A percentile compares a stretch with the other conserved stretches of the same genome.
These are phyloP conservation scores for Ormosia emarginata DNA, from an alignment of 306 rosid genomes.

Conservation along the genomic window DNA sequence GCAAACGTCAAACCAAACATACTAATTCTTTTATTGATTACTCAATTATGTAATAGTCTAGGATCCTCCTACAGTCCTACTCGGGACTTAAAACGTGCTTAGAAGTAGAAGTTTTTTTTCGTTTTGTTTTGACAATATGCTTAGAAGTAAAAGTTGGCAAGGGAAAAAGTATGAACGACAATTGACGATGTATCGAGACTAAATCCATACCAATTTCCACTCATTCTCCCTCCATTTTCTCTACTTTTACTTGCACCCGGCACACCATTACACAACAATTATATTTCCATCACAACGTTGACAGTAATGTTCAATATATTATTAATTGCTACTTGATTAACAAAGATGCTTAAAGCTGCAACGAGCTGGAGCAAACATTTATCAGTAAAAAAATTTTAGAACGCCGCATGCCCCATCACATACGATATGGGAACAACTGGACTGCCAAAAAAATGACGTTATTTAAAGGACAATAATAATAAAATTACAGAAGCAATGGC, in stretches of 20 bases:
- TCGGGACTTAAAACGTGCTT: too few relatives aligned
- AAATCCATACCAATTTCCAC: background rate
- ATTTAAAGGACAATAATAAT: constrained; percentile 10
- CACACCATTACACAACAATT: background rate
- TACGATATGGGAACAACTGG: constrained; percentile 30
- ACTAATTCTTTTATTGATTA: too few relatives aligned
- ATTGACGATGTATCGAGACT: too few relatives aligned
- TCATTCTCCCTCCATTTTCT: background rate
- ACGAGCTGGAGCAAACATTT: background rate
- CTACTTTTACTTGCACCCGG: background rate
- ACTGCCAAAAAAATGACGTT: constrained; percentile 22
- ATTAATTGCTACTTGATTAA: background rate
- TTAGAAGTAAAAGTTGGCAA: too few relatives aligned
- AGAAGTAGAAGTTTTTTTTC: too few relatives aligned
- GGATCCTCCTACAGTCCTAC: too few relatives aligned
- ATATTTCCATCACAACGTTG: background rate
- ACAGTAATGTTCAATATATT: constrained; percentile 15
- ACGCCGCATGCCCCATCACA: constrained; percentile 13
- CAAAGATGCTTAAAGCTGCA: background rate
- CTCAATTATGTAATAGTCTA: too few relatives aligned
- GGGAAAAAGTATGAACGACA: too few relatives aligned
- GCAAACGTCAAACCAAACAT: too few relatives aligned
- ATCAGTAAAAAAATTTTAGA: background rate
- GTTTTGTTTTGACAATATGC: too few relatives aligned
- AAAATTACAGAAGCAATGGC: constrained; percentile 30